Evolutionary conservation across 1,139 yeast species (phyloP).

Genomic region (Arxiozyma heterogenica): DNA sequence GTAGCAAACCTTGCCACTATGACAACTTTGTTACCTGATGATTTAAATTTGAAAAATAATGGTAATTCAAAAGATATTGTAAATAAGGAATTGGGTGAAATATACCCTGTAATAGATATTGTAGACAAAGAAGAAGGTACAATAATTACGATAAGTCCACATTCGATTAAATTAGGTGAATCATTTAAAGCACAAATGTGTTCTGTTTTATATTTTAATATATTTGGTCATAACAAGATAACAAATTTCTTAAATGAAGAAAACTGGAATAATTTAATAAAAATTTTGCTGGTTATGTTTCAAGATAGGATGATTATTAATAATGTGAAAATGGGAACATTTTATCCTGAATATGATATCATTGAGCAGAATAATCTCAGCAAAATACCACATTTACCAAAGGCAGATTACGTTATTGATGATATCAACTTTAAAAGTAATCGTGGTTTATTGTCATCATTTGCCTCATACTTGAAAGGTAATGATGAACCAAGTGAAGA

Average conservation of each 20-base stretch:
- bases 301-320: conserved; percentile 5
- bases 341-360: conserved; percentile 1
- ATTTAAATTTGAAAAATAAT: neutral
- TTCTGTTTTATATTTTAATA: conserved; percentile 72
- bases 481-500: conserved; percentile 92
- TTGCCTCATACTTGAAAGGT: conserved; percentile 86
- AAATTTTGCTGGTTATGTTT: conserved; percentile 54
- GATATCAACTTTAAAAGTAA: conserved; percentile 29
- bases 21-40: conserved; percentile 38
- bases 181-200: conserved; percentile 90
- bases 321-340: neutral
- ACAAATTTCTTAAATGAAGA: conserved; percentile 28
- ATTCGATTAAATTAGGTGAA: conserved; percentile 75
- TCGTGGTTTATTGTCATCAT: conserved; percentile 75
- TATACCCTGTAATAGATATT: conserved; percentile 33
- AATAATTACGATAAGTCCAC: conserved; percentile 65
- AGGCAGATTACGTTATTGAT: neutral
- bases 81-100: neutral
- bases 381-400: neutral
- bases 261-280: conserved; percentile 53
- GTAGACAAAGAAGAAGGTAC: conserved; percentile 41
- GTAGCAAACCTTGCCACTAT: conserved; percentile 53
- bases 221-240: conserved; percentile 48
- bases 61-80: neutral
- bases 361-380: neutral